Percentiles rank a stretch among this genome's conserved stretches.
phyloP scores from a whole-genome alignment of 2,329 filamentous ascomycete species.

The Trichoderma polysporum region DNA sequence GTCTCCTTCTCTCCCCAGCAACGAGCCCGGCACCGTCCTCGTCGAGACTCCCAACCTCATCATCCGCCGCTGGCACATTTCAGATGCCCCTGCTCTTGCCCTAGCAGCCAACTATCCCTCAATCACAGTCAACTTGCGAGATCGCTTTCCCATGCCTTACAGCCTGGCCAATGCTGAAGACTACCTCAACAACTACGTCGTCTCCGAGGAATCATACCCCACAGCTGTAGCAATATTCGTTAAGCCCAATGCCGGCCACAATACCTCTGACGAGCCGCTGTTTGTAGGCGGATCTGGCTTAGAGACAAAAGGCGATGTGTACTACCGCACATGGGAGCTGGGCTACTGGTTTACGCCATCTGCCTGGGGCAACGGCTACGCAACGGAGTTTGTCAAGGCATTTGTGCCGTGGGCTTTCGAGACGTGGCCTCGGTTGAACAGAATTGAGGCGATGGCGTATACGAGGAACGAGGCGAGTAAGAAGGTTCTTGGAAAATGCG shows the following conservation, averaged over 20 bases:
- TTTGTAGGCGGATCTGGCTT: constrained; percentile 45
- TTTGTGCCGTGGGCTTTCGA: constrained; percentile 47
- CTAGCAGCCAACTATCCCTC: constrained; percentile 39
- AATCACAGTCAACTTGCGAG: constrained; percentile 41
- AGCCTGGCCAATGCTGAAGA: constrained; percentile 38
- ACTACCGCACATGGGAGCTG: constrained; percentile 45
- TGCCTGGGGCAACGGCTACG: constrained; percentile 48
- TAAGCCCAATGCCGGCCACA: constrained; percentile 29
- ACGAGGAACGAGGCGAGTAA: neutral
- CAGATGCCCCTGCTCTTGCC: constrained; percentile 40
- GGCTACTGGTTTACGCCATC: constrained; percentile 48
- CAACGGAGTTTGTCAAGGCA: constrained; percentile 39
- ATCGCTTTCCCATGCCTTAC: constrained; percentile 49
- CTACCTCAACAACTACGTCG: constrained; percentile 34
- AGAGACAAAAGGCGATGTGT: constrained; percentile 36
- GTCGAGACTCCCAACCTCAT: constrained; percentile 36
- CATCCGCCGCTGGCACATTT: constrained; percentile 41
- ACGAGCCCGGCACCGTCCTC: constrained; percentile 32
- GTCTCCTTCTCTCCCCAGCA: constrained; percentile 29
- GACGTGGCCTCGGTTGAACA: constrained; percentile 38
- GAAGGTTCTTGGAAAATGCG: neutral
- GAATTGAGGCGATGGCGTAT: constrained; percentile 15
- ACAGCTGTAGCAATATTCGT: constrained; percentile 38
- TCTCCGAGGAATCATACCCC: constrained; percentile 27
- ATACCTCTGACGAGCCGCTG: constrained; percentile 27